A percentile compares a stretch with the other conserved stretches of the same genome.
Conservation (phyloP, 441 rosid species). For the Populus hybrid region DNA sequence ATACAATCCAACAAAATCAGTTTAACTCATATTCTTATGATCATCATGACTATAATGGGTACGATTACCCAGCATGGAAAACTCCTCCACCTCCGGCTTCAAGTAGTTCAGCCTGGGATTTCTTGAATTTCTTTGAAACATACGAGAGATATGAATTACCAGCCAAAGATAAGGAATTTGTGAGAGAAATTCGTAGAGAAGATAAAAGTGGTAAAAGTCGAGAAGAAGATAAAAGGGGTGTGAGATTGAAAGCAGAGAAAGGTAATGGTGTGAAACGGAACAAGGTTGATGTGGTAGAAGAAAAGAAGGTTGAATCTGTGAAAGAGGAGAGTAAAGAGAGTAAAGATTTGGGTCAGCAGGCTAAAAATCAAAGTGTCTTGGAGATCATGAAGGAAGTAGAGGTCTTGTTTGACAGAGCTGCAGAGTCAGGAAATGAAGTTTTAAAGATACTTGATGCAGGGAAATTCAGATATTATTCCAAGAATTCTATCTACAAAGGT, state of each 20-base stretch:
- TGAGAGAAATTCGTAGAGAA: conserved; percentile 43
- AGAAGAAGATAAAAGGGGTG: conserved; percentile 27
- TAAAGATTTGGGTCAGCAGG: conserved; percentile 10
- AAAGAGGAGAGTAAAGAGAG: conserved; percentile 37
- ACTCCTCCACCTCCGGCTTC: conserved; percentile 83
- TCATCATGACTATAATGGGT: conserved; percentile 17
- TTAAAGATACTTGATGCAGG: conserved; percentile 79
- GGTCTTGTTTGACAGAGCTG: conserved; percentile 59
- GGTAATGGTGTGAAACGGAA: conserved; percentile 13
- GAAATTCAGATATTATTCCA: conserved; percentile 60
- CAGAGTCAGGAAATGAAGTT: conserved; percentile 71
- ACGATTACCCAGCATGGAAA: conserved; percentile 54
- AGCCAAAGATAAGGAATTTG: conserved; percentile 62
- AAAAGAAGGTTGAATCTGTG: conserved; percentile 39
- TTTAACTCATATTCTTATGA: conserved; percentile 22
- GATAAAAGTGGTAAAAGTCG: conserved; percentile 33
- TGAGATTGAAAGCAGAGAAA: background rate
- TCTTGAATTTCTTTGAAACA: conserved; percentile 57
- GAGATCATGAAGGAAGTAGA: conserved; percentile 43
- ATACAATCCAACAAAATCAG: conserved; percentile 41
- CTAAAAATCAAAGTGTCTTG: conserved; percentile 16
- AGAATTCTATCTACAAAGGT: conserved; percentile 47
- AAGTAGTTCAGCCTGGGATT: conserved; percentile 65
- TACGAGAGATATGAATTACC: conserved; percentile 55
- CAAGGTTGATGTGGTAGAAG: conserved; percentile 32